Evolutionary conservation across 768 basidiomycete genomes (phyloP), one percentile per base, ranked within the genome.

Genomic region (Russula virescens): DNA sequence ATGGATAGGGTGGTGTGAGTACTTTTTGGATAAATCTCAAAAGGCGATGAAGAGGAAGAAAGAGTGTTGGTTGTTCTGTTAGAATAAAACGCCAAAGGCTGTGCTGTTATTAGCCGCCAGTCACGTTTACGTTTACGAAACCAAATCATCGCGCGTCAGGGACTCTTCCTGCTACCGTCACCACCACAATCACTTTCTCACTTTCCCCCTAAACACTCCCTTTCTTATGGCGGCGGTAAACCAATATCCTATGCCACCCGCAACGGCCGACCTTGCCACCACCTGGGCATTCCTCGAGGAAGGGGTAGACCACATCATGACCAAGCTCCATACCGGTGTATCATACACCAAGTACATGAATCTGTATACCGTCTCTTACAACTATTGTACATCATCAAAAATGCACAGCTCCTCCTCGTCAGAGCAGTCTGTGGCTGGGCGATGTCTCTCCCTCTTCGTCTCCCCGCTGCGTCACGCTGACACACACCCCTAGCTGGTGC

Each of bases 371-470:
- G 91, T 94, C 56, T 90, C 92, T 10, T 98, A 99, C 80, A 98
- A 98, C 78, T 98, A 96, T 74, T 99, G 97, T 72, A 98, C 92
- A 28, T 89, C 89, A 31, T 89, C 89, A 3, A 87, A 86, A 73
- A 88, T 88, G 86, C 83, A 82, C 23, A 68, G 73, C 69, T 79
- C 80, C 51, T 75, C 71, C 25, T 75, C 77, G 21, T 75, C 77
- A 26, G 69, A 70, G n/a, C 68, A 73, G 3, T 72, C 74, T 11
- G 62, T 75, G 19, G 75, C 77, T 5, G 77, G 73, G 68, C 80
- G 88, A 71, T 85, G 88, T 90, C 70, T 76, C 25, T 14, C 56
- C 18, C 5, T 58, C 38, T 38, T 54, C 52, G 50, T 63, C 48
- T 38, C 14, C 42, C 13, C 6, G 18, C 47, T 19, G 8, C 48